Evolutionary conservation across 331 rosid species (phyloP).

Genomic region (Saraca asoca): DNA sequence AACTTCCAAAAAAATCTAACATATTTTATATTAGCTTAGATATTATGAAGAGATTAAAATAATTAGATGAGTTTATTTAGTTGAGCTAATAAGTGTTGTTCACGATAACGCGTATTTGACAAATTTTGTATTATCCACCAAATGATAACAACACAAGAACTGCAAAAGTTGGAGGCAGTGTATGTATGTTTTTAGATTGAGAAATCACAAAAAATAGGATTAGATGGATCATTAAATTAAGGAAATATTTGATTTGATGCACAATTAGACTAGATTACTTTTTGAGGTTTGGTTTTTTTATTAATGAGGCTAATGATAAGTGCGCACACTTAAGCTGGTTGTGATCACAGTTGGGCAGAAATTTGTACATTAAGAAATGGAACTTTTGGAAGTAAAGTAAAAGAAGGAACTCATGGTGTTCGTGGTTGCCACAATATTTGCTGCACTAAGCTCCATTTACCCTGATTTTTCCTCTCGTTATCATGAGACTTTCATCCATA

Average conservation of each 20-base stretch:
- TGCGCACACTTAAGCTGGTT: slow-evolving; percentile 9
- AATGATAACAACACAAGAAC: slow-evolving; percentile 19
- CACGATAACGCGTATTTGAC: slow-evolving; percentile 51
- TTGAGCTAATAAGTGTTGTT: slow-evolving; percentile 29
- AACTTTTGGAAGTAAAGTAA: slow-evolving; percentile 19
- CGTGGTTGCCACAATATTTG: slow-evolving; percentile 3
- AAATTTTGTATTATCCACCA: slow-evolving; percentile 1
- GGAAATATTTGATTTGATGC: not conserved
- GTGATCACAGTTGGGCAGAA: slow-evolving; percentile 25
- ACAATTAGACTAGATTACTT: slow-evolving; percentile 15
- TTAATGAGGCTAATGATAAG: slow-evolving; percentile 31
- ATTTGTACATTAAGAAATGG: not conserved
- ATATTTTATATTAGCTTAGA: not conserved
- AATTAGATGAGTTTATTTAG: not conserved
- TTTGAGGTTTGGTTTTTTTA: slow-evolving; percentile 5
- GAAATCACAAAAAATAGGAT: slow-evolving; percentile 29
- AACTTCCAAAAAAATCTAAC: slow-evolving; percentile 14
- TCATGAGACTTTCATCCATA: not conserved
- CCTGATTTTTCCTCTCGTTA: slow-evolving; percentile 14
- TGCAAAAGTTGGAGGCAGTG: slow-evolving; percentile 21
- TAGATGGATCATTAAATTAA: not conserved
- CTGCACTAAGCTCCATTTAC: slow-evolving; percentile 11
- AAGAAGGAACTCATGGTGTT: slow-evolving; percentile 11
- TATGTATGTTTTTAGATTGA: slow-evolving; percentile 32
- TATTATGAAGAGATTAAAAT: not conserved